Percentiles rank a stretch among this genome's conserved stretches.
phyloP scores from a whole-genome alignment of 352 stramenopile genomes.

The Phytopythium chamaehyphon region DNA sequence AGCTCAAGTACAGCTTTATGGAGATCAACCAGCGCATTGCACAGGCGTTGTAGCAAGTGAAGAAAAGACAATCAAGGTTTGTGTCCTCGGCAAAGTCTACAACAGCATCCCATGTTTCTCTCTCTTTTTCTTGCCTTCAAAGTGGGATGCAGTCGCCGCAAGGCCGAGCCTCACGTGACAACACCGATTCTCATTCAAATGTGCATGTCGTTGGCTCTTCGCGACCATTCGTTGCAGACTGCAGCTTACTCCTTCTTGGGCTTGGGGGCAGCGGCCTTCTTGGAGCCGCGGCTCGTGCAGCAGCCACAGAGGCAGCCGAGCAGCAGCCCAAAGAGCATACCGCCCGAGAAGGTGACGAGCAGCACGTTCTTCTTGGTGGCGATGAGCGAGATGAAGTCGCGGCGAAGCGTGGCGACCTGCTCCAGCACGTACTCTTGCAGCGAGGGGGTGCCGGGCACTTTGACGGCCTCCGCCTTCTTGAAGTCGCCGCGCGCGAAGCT shows the following conservation, averaged over 20 bases:
- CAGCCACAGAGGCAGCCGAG: conserved; percentile 70
- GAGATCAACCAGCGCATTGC: conserved; percentile 46
- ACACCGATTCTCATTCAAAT: conserved; percentile 1
- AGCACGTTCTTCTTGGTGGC: conserved; percentile 83
- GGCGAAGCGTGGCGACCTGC: conserved; percentile 45
- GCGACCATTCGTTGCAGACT: no score
- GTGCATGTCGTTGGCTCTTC: background rate
- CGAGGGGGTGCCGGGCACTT: conserved; percentile 26
- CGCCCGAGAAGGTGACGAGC: conserved; percentile 65
- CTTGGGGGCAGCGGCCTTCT: conserved; percentile 28
- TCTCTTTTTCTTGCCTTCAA: background rate
- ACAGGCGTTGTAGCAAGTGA: conserved; percentile 22
- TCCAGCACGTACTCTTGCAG: conserved; percentile 32
- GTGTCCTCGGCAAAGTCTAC: background rate
- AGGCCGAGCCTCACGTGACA: background rate
- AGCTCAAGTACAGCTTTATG: conserved; percentile 84
- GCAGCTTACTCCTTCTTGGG: conserved; percentile 51
- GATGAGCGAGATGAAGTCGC: conserved; percentile 65
- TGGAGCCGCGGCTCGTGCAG: conserved; percentile 46
- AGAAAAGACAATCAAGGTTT: background rate
- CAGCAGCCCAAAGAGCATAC: conserved; percentile 57
- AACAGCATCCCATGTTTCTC: background rate
- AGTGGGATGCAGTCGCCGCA: background rate
- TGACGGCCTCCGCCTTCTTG: conserved; percentile 35
- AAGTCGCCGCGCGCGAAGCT: conserved; percentile 60